Conservation (phyloP, 352 stramenopile species). For the Phytophthora uliginosa region DNA sequence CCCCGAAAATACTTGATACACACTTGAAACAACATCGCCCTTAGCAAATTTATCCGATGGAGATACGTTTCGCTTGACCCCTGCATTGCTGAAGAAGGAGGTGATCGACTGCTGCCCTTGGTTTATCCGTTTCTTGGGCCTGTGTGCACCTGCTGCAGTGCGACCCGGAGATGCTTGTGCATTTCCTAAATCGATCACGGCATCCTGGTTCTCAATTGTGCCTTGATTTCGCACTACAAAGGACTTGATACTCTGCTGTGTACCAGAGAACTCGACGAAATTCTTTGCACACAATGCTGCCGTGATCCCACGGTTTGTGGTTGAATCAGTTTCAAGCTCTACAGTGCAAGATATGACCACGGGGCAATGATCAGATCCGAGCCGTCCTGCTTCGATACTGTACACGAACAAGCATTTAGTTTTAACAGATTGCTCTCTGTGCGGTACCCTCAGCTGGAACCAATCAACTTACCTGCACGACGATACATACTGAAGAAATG, state of each 20-base stretch:
- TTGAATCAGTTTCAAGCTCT: conserved; percentile 32
- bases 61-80: conserved; percentile 20
- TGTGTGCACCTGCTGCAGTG: neutral
- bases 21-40: conserved; percentile 4
- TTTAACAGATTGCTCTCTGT: neutral
- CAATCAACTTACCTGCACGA: conserved; percentile 63
- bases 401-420: neutral
- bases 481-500: conserved; percentile 55
- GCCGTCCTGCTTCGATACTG: conserved; percentile 63
- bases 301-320: conserved; percentile 30
- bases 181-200: neutral
- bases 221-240: conserved; percentile 40
- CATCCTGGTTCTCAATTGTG: conserved; percentile 7
- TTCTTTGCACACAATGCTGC: conserved; percentile 74
- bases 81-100: conserved; percentile 55
- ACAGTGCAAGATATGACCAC: conserved; percentile 60
- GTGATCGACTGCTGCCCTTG: conserved; percentile 57
- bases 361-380: conserved; percentile 88
- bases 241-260: conserved; percentile 72
- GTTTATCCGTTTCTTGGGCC: conserved; percentile 23
- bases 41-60: conserved; percentile 1
- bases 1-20: conserved; percentile 19
- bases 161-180: neutral
- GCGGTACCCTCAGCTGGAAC: neutral
- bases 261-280: conserved; percentile 82